Evolutionary conservation across 768 basidiomycete species (phyloP).

Genomic region (Chlorophyllum brunneum): DNA sequence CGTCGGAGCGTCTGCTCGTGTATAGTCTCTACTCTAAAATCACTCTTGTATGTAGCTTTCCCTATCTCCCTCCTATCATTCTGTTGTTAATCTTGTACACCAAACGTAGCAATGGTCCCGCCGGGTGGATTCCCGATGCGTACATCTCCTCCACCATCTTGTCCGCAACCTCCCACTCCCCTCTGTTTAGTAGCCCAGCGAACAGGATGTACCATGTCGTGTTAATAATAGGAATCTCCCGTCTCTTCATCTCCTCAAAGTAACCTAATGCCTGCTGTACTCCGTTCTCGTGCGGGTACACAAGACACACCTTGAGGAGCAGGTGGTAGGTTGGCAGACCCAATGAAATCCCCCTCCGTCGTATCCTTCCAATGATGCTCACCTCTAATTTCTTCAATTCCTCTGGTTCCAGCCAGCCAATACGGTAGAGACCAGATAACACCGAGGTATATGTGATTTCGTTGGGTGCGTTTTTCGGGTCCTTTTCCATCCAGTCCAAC

Average conservation of each 20-base stretch:
- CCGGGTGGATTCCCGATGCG: constrained; percentile 38
- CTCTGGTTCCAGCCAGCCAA: constrained; percentile 41
- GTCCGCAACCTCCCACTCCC: constrained; percentile 58
- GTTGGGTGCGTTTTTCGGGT: constrained; percentile 51
- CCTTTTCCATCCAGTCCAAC: constrained; percentile 70
- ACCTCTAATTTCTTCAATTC: constrained; percentile 43
- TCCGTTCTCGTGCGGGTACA: constrained; percentile 45
- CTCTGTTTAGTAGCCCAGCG: constrained; percentile 52
- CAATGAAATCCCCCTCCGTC: constrained; percentile 44
- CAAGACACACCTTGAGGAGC: constrained; percentile 65
- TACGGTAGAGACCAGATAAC: constrained; percentile 67
- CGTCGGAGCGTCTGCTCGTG: background rate
- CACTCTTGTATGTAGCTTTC: constrained; percentile 5
- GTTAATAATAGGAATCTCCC: constrained; percentile 42
- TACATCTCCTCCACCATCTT: constrained; percentile 62
- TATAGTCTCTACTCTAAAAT: background rate
- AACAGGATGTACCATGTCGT: constrained; percentile 81
- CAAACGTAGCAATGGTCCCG: constrained; percentile 42
- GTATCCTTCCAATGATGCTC: constrained; percentile 58
- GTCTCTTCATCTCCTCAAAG: constrained; percentile 56
- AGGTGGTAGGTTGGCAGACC: constrained; percentile 73
- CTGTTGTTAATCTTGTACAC: constrained; percentile 45
- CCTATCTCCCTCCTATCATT: background rate
- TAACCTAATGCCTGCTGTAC: constrained; percentile 52
- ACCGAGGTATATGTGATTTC: constrained; percentile 83